Evolutionary conservation across 345 rosid species (phyloP).

Genomic region (Hibiscus syriacus): DNA sequence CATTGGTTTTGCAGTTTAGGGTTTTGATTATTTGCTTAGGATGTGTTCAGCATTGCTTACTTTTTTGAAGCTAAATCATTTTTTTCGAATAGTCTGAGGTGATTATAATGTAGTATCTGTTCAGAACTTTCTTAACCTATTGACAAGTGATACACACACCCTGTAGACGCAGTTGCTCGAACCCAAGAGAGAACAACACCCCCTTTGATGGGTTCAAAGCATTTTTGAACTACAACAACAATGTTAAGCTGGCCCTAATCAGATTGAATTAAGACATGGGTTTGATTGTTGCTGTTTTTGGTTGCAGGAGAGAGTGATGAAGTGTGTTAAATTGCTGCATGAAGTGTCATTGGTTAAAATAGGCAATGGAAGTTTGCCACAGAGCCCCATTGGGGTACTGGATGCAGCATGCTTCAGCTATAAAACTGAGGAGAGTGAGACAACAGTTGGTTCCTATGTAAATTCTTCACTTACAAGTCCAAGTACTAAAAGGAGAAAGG

Average conservation of each 20-base stretch:
- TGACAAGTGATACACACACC: no score
- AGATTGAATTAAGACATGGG: no score
- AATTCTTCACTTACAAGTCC: conserved; percentile 39
- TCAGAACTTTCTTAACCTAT: no score
- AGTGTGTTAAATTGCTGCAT: conserved; percentile 33
- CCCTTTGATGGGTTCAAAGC: no score
- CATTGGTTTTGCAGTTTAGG: no score
- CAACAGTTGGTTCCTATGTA: conserved; percentile 30
- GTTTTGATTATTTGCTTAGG: no score
- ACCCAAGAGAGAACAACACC: no score
- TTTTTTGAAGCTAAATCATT: no score
- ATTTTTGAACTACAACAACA: conserved; percentile 6
- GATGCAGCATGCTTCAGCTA: conserved; percentile 70
- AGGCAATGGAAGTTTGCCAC: conserved; percentile 35
- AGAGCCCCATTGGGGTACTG: conserved; percentile 66
- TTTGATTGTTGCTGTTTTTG: background rate
- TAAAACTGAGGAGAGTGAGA: conserved; percentile 35
- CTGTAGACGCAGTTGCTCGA: no score
- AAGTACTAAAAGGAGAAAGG: conserved; percentile 44
- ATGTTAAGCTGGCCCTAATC: background rate
- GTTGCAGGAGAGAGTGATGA: conserved; percentile 44
- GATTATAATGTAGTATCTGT: no score
- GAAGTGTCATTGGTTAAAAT: conserved; percentile 27
- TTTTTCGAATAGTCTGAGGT: no score
- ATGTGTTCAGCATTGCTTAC: no score